A percentile compares a stretch with the other conserved stretches of the same genome.
These are phyloP conservation scores for Lasiosphaeria hispida DNA, from an alignment of 495 filamentous ascomycete species.

Conservation along the genomic window DNA sequence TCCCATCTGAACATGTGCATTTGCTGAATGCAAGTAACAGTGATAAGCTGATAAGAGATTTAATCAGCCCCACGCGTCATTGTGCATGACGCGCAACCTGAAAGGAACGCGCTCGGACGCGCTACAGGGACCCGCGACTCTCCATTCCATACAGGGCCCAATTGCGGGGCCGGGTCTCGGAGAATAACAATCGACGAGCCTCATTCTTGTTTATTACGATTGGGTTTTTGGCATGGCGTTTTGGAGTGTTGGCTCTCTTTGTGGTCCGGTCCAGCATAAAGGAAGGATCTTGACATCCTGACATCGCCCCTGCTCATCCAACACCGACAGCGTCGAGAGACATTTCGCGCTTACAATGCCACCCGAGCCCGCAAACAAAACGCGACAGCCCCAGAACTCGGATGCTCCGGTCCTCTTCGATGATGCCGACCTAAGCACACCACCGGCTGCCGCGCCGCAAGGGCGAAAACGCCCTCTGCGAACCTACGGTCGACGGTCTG, in stretches of 20 bases:
- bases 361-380: no score
- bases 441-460: neutral
- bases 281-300: no score
- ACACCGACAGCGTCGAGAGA: no score
- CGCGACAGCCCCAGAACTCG: neutral
- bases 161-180: neutral
- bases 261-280: no score
- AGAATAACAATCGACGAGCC: neutral
- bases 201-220: neutral
- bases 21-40: neutral
- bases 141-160: slow-evolving; percentile 2
- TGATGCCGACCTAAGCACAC: neutral
- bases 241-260: no score
- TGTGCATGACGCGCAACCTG: neutral
- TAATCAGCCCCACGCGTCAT: slow-evolving; percentile 22
- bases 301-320: no score
- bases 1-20: no score
- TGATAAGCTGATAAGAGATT: neutral
- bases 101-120: slow-evolving; percentile 12
- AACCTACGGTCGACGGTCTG: slow-evolving; percentile 44
- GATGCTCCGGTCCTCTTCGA: neutral
- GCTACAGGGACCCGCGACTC: slow-evolving; percentile 1
- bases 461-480: slow-evolving; percentile 37
- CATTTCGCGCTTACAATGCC: no score
- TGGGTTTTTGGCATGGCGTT: no score